phyloP scores from a whole-genome alignment of 768 basidiomycete genomes.

The Suillus paluster region DNA sequence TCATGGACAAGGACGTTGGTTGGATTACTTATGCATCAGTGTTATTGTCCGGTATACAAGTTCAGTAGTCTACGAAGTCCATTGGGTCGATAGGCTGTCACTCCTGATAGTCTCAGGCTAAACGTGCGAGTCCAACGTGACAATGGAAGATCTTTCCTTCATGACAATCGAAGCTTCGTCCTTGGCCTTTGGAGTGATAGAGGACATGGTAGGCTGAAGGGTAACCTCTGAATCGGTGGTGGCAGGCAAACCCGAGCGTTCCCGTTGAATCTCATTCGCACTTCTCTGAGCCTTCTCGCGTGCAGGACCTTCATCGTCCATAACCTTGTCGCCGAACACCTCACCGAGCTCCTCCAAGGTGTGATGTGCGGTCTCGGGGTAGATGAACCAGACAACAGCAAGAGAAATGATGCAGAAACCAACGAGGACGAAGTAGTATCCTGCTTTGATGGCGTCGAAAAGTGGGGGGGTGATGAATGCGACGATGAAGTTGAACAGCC shows the following conservation, averaged over 20 bases:
- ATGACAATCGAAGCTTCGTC: slow-evolving; percentile 11
- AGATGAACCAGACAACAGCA: slow-evolving; percentile 50
- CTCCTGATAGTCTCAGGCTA: not conserved
- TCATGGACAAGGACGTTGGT: not conserved
- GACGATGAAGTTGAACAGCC: slow-evolving; percentile 43
- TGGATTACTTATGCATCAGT: not conserved
- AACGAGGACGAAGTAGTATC: slow-evolving; percentile 56
- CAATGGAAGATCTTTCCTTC: not conserved
- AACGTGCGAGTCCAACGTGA: not conserved
- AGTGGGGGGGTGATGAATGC: slow-evolving; percentile 61
- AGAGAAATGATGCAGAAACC: slow-evolving; percentile 50
- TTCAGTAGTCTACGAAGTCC: not conserved
- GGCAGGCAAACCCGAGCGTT: slow-evolving; percentile 18
- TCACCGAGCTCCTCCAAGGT: slow-evolving; percentile 55
- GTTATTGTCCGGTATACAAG: not conserved
- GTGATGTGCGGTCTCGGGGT: slow-evolving; percentile 51
- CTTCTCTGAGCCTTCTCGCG: slow-evolving; percentile 21
- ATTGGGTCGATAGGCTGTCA: not conserved
- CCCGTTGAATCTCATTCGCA: slow-evolving; percentile 14
- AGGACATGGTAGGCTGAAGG: slow-evolving; percentile 5
- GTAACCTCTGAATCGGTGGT: slow-evolving; percentile 31
- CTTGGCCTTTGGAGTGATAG: slow-evolving; percentile 19
- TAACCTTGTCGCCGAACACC: slow-evolving; percentile 48
- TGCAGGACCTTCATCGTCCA: slow-evolving; percentile 26
- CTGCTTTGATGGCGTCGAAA: slow-evolving; percentile 51